Conservation (phyloP, 2,329 filamentous ascomycete genomes). For the Alternaria brassicicola region DNA sequence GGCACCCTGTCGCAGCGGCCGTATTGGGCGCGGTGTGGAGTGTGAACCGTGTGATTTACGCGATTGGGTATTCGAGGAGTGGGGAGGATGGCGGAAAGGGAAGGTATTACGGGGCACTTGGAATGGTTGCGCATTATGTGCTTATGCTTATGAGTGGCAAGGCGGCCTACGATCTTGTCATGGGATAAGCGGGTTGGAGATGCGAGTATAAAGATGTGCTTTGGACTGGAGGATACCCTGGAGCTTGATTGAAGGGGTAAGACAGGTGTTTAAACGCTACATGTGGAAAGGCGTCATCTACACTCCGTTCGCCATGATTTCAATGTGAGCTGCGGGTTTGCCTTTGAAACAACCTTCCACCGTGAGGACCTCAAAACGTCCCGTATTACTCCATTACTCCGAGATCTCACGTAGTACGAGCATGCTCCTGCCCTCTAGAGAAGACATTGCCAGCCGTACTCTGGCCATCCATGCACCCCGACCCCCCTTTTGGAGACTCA, state of each 20-base stretch:
- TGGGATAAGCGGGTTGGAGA: conserved; percentile 12
- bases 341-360: not conserved
- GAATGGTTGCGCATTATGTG: conserved; percentile 42
- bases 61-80: conserved; percentile 53
- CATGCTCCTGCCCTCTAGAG: not conserved
- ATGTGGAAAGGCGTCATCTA: not conserved
- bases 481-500: not conserved
- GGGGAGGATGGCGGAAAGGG: conserved; percentile 52
- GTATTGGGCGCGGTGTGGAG: conserved; percentile 59
- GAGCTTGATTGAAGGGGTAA: not conserved
- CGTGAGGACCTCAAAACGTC: not conserved
- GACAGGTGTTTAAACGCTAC: not conserved
- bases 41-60: conserved; percentile 57
- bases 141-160: conserved; percentile 37
- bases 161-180: conserved; percentile 32
- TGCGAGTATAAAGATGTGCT: not conserved
- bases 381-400: not conserved
- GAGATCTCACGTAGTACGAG: not conserved
- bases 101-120: conserved; percentile 48
- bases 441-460: not conserved
- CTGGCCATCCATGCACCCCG: not conserved
- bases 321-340: not conserved
- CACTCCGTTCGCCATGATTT: not conserved
- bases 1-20: conserved; percentile 57
- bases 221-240: not conserved